A percentile compares a stretch with the other conserved stretches of the same genome.
Conservation (phyloP, 306 rosid species). For the Acmispon strigosus region DNA sequence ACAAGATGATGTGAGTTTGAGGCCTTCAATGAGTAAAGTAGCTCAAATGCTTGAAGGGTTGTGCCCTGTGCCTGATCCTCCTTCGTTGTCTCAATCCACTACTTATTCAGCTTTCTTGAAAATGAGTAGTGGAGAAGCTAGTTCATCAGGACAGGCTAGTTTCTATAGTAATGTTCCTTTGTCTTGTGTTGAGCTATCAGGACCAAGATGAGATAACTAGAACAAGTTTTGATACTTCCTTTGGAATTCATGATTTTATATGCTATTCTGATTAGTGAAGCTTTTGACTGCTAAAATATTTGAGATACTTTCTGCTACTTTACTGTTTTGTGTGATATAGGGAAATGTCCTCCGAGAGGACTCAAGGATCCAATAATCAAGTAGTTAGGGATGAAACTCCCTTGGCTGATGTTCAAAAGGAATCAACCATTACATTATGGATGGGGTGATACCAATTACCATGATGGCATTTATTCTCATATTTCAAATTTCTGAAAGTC, state of each 20-base stretch:
- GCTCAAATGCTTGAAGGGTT: slow-evolving; percentile 93
- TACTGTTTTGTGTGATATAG: not conserved
- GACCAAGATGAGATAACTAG: slow-evolving; percentile 54
- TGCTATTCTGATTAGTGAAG: not conserved
- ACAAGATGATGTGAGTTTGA: slow-evolving; percentile 66
- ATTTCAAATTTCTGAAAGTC: not conserved
- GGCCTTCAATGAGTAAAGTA: slow-evolving; percentile 82
- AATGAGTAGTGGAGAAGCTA: slow-evolving; percentile 50
- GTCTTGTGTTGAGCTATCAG: slow-evolving; percentile 73
- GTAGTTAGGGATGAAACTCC: not conserved
- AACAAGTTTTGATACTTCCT: not conserved
- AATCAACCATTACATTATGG: not conserved
- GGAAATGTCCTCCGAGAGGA: not conserved
- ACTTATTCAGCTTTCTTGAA: slow-evolving; percentile 45
- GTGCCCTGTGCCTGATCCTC: slow-evolving; percentile 49
- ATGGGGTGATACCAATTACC: not conserved
- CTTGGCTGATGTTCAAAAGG: not conserved
- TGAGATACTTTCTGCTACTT: not conserved
- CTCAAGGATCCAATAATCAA: not conserved
- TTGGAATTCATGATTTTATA: not conserved
- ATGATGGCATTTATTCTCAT: not conserved
- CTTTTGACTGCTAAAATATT: not conserved
- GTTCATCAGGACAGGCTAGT: slow-evolving; percentile 69
- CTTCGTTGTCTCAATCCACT: slow-evolving; percentile 43
- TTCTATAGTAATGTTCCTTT: slow-evolving; percentile 50